These are phyloP conservation scores for Hirsutella rhossiliensis DNA, from an alignment of 2,329 filamentous ascomycete genomes.

Conservation along the genomic window DNA sequence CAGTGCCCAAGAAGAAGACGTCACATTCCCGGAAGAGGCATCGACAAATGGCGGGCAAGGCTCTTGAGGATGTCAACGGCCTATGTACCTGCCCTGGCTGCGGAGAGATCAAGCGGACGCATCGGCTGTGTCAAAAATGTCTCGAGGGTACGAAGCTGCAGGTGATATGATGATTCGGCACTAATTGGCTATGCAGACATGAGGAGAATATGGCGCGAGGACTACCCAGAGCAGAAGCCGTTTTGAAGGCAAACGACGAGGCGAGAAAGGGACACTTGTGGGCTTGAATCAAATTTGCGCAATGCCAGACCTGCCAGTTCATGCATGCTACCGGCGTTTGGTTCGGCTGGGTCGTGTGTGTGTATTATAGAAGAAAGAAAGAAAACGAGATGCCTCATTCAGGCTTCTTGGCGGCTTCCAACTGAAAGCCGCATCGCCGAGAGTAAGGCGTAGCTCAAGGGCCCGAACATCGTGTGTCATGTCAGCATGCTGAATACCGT, in stretches of 20 bases:
- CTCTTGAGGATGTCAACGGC: constrained; percentile 75
- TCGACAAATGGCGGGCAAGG: constrained; percentile 92
- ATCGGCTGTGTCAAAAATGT: constrained; percentile 80
- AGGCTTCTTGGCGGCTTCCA: neutral
- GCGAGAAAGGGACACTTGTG: constrained; percentile 5
- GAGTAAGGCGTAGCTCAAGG: neutral
- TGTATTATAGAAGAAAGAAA: constrained; percentile 5
- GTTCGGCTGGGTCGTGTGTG: constrained; percentile 18
- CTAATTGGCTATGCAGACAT: constrained; percentile 24
- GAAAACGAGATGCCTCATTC: neutral
- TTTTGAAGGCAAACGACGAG: constrained; percentile 11
- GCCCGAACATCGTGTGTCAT: too few species aligned
- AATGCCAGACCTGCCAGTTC: constrained; percentile 15
- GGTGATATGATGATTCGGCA: neutral
- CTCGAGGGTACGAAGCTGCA: constrained; percentile 53
- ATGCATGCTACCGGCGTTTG: constrained; percentile 23
- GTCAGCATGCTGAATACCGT: too few species aligned
- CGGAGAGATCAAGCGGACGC: constrained; percentile 76
- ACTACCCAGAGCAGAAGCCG: constrained; percentile 21
- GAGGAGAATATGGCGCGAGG: constrained; percentile 29
- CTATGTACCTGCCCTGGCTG: constrained; percentile 86
- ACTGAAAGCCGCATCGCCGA: neutral
- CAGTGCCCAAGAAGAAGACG: constrained; percentile 97
- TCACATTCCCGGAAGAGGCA: constrained; percentile 92
- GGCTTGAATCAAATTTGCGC: constrained; percentile 17